A percentile compares a stretch with the other conserved stretches of the same genome.
Conservation (phyloP, 2,329 filamentous ascomycete genomes). For the Aspergillus aculeatinus region DNA sequence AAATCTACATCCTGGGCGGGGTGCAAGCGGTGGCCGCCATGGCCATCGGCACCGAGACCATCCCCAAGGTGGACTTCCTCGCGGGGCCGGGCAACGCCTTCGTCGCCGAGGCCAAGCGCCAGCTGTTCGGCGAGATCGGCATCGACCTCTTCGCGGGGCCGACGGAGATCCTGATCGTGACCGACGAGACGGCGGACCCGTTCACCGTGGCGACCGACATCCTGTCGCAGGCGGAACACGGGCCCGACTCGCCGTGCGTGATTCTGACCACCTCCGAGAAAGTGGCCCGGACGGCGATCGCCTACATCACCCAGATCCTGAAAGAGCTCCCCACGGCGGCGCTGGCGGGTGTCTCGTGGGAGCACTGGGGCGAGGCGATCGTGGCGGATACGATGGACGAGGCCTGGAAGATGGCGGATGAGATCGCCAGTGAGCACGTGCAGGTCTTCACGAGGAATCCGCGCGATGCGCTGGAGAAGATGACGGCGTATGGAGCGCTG, state of each 20-base stretch:
- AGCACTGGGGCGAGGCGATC: conserved; percentile 48
- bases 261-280: conserved; percentile 50
- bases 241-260: conserved; percentile 53
- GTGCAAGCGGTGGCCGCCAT: conserved; percentile 56
- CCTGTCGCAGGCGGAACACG: conserved; percentile 53
- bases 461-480: conserved; percentile 51
- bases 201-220: conserved; percentile 49
- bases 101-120: conserved; percentile 56
- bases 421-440: conserved; percentile 53
- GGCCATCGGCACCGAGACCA: conserved; percentile 52
- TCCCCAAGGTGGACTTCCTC: conserved; percentile 53
- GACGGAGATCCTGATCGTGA: conserved; percentile 54
- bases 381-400: conserved; percentile 47
- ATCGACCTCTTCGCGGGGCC: conserved; percentile 57
- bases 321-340: conserved; percentile 45
- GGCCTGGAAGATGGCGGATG: conserved; percentile 47
- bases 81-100: conserved; percentile 57
- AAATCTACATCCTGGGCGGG: conserved; percentile 53
- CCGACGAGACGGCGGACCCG: conserved; percentile 49
- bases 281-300: conserved; percentile 42
- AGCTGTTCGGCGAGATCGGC: conserved; percentile 55
- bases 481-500: conserved; percentile 52
- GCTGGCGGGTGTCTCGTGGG: conserved; percentile 48
- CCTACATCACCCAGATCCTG: conserved; percentile 40
- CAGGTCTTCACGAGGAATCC: conserved; percentile 51